Base-by-base conservation (phyloP, 345 rosid species). In the Geranium brycei region DNA sequence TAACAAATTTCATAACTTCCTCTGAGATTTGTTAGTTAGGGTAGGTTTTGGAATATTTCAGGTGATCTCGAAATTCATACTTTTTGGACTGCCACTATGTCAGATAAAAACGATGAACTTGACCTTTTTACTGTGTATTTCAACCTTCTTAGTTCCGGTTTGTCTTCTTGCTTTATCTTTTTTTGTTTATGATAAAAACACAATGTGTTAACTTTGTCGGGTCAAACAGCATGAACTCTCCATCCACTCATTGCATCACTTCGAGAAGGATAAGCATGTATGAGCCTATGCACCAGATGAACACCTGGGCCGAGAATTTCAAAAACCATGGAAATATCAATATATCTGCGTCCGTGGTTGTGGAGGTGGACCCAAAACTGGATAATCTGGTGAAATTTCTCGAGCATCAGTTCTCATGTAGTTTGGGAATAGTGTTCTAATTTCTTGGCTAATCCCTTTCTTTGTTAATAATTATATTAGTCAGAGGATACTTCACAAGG, bases 401-500 rank as follows among this genome's bases (percentile, higher is more conserved):
- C n/a, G 4, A 57, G 4, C 10, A 3, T 57, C 16, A n/a, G 28
- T 23, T 17, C 19, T 57, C 19, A 57, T 57, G 59, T 47, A 47
- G 13, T 47, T 47, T 8, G 53, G 53, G 11, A 47, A 8, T 47
- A 8, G 13, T 47, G 11, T 13, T 47, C 6, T 57, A 4, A 57
- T 57, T n/a, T 18, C 59, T 57, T 16, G 1, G 19, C 59, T 57
- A 57, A 57, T 17, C 15, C 28, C 28, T 5, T 57, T 16, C 5
- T 7, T 4, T 35, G 10, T 35, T 4, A 16, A 4, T 57, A 8
- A 57, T 57, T n/a, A 1, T 4, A 16, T 57, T 57, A 88, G 96
- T 88, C 90, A 1, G 92, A 84, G 69, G 87, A 87, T 63, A 80
- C 82, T 77, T 89, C 86, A 19, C 84, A 75, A 5, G 90, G 77